A percentile compares a stretch with the other conserved stretches of the same genome.
phyloP scores from a whole-genome alignment of 2,329 filamentous ascomycete genomes.

The Fusarium anthophilum region DNA sequence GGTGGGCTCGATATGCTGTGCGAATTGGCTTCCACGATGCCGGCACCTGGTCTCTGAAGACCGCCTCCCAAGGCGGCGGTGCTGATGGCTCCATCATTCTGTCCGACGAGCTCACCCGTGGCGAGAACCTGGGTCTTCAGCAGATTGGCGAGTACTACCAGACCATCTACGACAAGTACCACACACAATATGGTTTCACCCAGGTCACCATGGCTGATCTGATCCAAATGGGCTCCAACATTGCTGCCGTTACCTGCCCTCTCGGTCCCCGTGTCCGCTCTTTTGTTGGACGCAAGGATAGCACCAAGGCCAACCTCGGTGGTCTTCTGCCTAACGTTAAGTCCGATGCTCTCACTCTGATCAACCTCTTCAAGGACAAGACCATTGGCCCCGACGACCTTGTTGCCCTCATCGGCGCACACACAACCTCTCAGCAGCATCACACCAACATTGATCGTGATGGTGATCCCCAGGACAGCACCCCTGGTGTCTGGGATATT shows the following conservation, averaged over 20 bases:
- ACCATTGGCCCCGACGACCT: constrained; percentile 61
- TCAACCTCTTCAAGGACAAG: constrained; percentile 61
- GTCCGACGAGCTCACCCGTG: constrained; percentile 48
- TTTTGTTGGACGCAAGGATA: constrained; percentile 62
- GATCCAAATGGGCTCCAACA: constrained; percentile 61
- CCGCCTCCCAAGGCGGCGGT: constrained; percentile 50
- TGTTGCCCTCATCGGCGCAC: constrained; percentile 64
- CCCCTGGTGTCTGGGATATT: constrained; percentile 63
- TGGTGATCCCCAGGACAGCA: constrained; percentile 60
- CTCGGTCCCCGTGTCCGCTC: constrained; percentile 59
- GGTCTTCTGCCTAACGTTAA: constrained; percentile 56
- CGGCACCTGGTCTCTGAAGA: constrained; percentile 53
- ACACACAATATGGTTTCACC: constrained; percentile 43
- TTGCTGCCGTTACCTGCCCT: constrained; percentile 59
- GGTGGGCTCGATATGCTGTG: constrained; percentile 54
- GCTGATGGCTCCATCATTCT: constrained; percentile 58
- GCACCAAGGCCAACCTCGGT: constrained; percentile 48
- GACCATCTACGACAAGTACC: constrained; percentile 53
- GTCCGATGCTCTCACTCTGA: constrained; percentile 58
- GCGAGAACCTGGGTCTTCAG: constrained; percentile 59
- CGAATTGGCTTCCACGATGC: constrained; percentile 61
- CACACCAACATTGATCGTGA: constrained; percentile 52
- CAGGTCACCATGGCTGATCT: constrained; percentile 63
- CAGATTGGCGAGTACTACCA: constrained; percentile 53
- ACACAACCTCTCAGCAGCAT: constrained; percentile 61